Evolutionary conservation across 108 stramenopile species (phyloP).

Genomic region (Cyclostephanos tholiformis): DNA sequence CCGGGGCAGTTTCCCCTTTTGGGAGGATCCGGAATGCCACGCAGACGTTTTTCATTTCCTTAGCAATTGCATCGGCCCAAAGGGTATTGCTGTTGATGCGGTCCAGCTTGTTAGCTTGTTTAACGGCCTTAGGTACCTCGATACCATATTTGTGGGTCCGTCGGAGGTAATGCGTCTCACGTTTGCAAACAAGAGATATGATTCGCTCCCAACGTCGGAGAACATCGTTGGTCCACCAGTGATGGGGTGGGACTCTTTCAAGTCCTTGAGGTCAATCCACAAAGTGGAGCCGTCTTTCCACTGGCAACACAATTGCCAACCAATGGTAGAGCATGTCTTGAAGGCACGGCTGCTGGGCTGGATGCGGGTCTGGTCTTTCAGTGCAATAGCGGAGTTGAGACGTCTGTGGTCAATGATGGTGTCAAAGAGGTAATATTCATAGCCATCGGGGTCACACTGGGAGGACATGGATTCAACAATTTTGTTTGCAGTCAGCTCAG

Average conservation of each 20-base stretch:
- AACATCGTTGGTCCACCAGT: neutral
- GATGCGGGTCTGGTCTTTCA: neutral
- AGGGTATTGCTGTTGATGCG: conserved; percentile 30
- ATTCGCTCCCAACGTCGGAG: conserved; percentile 12
- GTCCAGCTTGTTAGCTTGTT: conserved; percentile 43
- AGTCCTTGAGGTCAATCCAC: too few species aligned
- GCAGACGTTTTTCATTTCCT: conserved; percentile 57
- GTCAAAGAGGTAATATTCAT: too few species aligned
- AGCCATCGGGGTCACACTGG: too few species aligned
- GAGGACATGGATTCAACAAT: neutral
- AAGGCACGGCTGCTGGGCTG: too few species aligned
- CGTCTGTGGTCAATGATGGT: neutral
- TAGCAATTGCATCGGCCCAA: conserved; percentile 50
- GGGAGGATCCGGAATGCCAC: too few species aligned
- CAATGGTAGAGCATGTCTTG: too few species aligned
- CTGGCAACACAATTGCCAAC: too few species aligned
- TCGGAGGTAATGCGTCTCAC: conserved; percentile 10
- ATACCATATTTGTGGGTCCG: conserved; percentile 30
- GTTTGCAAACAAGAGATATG: neutral
- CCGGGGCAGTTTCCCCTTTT: conserved; percentile 43
- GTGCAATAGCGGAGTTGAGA: neutral
- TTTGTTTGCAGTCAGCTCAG: conserved; percentile 22
- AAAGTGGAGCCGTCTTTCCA: too few species aligned
- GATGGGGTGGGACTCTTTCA: too few species aligned
- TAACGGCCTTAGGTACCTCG: conserved; percentile 28